Conservation (phyloP, 495 filamentous ascomycete genomes). For the Lichina pygmaea region DNA sequence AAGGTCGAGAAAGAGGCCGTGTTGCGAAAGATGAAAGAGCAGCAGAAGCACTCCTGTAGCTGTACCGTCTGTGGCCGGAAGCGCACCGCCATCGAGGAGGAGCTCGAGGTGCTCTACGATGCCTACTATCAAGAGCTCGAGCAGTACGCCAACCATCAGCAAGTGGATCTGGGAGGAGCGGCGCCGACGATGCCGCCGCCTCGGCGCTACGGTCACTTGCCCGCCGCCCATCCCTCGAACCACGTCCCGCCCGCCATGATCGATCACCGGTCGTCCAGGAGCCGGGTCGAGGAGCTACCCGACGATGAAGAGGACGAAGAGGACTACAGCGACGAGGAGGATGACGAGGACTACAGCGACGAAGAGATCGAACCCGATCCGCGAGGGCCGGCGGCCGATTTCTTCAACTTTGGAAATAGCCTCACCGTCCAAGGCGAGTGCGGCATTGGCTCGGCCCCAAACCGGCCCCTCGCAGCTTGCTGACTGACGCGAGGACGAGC, state of each 20-base stretch:
- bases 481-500: neutral
- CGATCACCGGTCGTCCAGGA: constrained; percentile 12
- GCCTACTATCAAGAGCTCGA: constrained; percentile 97
- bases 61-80: constrained; percentile 94
- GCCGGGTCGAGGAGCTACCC: constrained; percentile 30
- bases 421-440: constrained; percentile 74
- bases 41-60: constrained; percentile 97
- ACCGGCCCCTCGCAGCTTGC: neutral
- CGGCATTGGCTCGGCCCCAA: constrained; percentile 7
- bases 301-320: constrained; percentile 19
- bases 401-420: constrained; percentile 94
- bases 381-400: constrained; percentile 33
- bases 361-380: constrained; percentile 29
- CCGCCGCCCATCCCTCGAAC: constrained; percentile 20
- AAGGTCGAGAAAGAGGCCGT: constrained; percentile 98
- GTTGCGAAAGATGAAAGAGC: constrained; percentile 97
- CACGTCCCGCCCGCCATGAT: constrained; percentile 1
- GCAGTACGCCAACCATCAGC: constrained; percentile 81
- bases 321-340: constrained; percentile 23
- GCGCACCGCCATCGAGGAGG: constrained; percentile 91
- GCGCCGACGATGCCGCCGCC: constrained; percentile 38
- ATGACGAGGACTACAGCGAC: constrained; percentile 23
- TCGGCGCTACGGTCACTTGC: constrained; percentile 24
- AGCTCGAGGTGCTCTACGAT: constrained; percentile 95
- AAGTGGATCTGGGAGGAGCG: constrained; percentile 27